Conservation (phyloP, 352 stramenopile species). For the Globisporangium canariense region DNA sequence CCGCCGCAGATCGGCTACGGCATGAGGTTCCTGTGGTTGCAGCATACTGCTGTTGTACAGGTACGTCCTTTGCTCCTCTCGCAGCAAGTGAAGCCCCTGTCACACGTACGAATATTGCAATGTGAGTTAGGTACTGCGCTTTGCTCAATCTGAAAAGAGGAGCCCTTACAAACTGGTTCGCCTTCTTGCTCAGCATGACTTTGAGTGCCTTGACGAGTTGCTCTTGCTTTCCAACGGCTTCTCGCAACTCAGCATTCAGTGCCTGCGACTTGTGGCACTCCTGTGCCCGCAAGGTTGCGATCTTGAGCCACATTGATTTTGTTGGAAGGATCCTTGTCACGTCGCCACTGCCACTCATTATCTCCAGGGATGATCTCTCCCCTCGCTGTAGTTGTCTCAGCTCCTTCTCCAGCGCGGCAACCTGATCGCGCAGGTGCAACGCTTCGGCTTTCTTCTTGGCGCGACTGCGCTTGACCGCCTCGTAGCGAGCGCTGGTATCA, state of each 20-base stretch:
- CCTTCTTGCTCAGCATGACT: constrained; percentile 28
- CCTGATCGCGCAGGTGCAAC: not conserved
- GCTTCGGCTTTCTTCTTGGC: constrained; percentile 9
- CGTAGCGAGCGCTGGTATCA: not conserved
- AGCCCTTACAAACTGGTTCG: constrained; percentile 15
- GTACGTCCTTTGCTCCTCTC: constrained; percentile 9
- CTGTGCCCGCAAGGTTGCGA: constrained; percentile 35
- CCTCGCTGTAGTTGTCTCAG: not conserved
- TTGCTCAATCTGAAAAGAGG: not conserved
- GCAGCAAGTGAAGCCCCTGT: constrained; percentile 1
- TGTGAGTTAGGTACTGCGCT: not conserved
- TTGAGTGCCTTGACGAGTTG: constrained; percentile 37
- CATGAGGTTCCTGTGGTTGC: not conserved
- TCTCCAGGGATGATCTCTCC: not conserved
- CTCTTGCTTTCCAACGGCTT: constrained; percentile 32
- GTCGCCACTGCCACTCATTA: not conserved
- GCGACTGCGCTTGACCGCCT: constrained; percentile 2
- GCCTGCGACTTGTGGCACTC: constrained; percentile 34
- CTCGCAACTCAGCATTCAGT: constrained; percentile 42
- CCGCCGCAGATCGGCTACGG: not conserved
- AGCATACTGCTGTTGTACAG: not conserved
- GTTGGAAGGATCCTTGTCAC: not conserved
- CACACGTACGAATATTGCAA: not conserved
- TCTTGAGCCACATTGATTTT: constrained; percentile 31
- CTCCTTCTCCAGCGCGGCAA: not conserved